These are phyloP conservation scores for Dryas alaskensis DNA, from an alignment of 306 rosid genomes.

Conservation along the genomic window DNA sequence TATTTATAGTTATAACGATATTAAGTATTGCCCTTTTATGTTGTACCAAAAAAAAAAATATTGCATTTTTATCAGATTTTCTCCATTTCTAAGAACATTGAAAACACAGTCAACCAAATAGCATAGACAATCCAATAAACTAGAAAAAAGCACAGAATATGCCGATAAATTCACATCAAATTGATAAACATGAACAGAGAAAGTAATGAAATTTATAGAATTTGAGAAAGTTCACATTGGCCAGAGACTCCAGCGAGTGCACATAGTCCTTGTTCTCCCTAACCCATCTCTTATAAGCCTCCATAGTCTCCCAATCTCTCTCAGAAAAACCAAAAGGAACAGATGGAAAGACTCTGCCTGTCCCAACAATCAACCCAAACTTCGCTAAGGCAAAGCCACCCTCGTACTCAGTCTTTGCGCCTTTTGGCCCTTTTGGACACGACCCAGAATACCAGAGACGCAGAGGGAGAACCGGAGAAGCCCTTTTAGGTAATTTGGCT, in stretches of 20 bases:
- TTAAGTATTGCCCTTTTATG: background rate
- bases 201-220: slow-evolving; percentile 1
- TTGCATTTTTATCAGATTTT: background rate
- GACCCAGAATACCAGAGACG: slow-evolving; percentile 26
- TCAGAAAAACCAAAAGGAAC: slow-evolving; percentile 6
- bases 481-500: slow-evolving; percentile 11
- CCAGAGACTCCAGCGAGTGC: slow-evolving; percentile 79
- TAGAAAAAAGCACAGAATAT: background rate
- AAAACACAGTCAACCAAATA: slow-evolving; percentile 2
- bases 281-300: slow-evolving; percentile 81
- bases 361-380: slow-evolving; percentile 1
- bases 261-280: slow-evolving; percentile 83
- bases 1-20: background rate
- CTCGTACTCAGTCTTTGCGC: slow-evolving; percentile 13
- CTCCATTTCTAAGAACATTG: background rate
- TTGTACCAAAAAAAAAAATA: background rate
- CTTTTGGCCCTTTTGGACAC: slow-evolving; percentile 17
- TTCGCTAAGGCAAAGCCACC: background rate
- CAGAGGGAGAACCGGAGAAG: slow-evolving; percentile 18
- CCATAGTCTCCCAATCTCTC: slow-evolving; percentile 54
- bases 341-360: background rate
- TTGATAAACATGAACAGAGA: slow-evolving; percentile 10
- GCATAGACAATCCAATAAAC: slow-evolving; percentile 8
- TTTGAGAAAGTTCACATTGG: slow-evolving; percentile 62
- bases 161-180: background rate